Base-by-base conservation (phyloP, 78 protist species). In the Speleostelium caveatum region DNA sequence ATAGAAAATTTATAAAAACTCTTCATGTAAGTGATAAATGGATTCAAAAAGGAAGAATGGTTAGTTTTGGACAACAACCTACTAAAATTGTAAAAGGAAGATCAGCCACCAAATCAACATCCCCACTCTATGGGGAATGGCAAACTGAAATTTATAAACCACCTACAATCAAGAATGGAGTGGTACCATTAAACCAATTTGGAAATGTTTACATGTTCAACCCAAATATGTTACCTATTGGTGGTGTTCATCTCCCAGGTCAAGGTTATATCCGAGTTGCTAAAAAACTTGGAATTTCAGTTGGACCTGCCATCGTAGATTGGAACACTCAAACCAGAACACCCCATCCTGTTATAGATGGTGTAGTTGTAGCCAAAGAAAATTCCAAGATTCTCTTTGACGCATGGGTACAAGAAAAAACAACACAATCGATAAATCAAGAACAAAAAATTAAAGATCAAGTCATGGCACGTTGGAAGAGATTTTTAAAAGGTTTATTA, bases 241-340 rank as follows among this genome's bases (percentile, higher is more conserved):
- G 86, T 55, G 79, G 94, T 30, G 86, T 75, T 17, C 94, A 88
- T 62, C 5, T 88, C 17, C 73, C 51, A 38, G 66, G 51, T 32
- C 32, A n/a, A 51, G 86, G 94, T 24, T 35, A 53, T 28, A 67
- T 61, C 4, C 42, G 73, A 35, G 56, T 88, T 36, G 86, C 89
- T 19, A 74, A 67, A 14, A 88, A 71, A 32, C 17, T 88, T 7
- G 51, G 71, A n/a, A 88, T 88, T 2, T 60, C 63, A 21, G 72
- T 78, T 63, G 94, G 85, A 22, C 94, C 94, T 21, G 94, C 94
- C 0, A 10, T 88, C 17, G 55, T 75, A n/a, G 94, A 85, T 53
- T 88, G 94, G 94, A 87, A 88, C 21, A n/a, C 35, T n/a, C 8
- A 51, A 0, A 17, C 4, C 21, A 41, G 32, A 3, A 17, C 62